phyloP scores from a whole-genome alignment of 1,139 yeast genomes.

The Lodderomyces metapsilosis region DNA sequence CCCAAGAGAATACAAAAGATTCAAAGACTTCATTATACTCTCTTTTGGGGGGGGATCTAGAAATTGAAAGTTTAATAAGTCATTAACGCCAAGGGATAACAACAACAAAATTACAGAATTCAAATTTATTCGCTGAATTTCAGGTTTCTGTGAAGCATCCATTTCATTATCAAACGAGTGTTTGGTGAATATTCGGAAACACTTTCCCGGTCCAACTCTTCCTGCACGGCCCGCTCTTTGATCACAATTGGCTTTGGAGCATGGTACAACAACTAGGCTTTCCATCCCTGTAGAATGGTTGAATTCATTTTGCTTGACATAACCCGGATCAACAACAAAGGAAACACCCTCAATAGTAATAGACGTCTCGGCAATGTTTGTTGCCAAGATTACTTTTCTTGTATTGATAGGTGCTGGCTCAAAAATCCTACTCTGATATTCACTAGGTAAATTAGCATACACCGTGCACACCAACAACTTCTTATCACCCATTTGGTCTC shows the following conservation, averaged over 20 bases:
- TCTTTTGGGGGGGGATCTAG: slow-evolving; percentile 82
- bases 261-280: slow-evolving; percentile 76
- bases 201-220: slow-evolving; percentile 93
- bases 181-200: slow-evolving; percentile 84
- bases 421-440: slow-evolving; percentile 75
- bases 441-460: slow-evolving; percentile 90
- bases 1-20: slow-evolving; percentile 78
- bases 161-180: slow-evolving; percentile 81
- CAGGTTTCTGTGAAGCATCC: slow-evolving; percentile 81
- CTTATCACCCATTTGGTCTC: slow-evolving; percentile 50
- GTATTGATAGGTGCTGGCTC: slow-evolving; percentile 81
- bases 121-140: slow-evolving; percentile 78
- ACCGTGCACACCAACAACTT: slow-evolving; percentile 72
- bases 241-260: slow-evolving; percentile 92
- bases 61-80: slow-evolving; percentile 79
- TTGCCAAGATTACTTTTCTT: slow-evolving; percentile 88
- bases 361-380: slow-evolving; percentile 96
- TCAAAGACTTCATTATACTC: slow-evolving; percentile 73
- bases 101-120: slow-evolving; percentile 72
- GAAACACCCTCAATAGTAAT: slow-evolving; percentile 90
- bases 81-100: slow-evolving; percentile 78
- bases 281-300: slow-evolving; percentile 90
- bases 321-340: slow-evolving; percentile 90
- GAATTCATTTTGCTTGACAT: slow-evolving; percentile 82
- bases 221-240: slow-evolving; percentile 99